A percentile compares a stretch with the other conserved stretches of the same genome.
Evolutionary conservation across 148 eudicot species (phyloP).

Genomic region (Rhododendron ovatum): DNA sequence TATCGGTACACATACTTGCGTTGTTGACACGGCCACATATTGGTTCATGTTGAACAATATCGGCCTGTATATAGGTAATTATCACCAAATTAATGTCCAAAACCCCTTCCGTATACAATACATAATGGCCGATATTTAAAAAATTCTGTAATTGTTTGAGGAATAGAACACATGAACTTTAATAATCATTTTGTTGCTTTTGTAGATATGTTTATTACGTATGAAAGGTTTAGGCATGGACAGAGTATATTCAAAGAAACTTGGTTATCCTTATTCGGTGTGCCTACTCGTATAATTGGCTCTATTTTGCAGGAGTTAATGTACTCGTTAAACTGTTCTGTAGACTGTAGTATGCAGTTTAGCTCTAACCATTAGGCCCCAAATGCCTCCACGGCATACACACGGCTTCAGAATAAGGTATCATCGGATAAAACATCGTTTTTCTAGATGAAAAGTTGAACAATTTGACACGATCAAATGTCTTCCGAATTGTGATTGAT

Average conservation of each 20-base stretch:
- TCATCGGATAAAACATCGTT: not conserved
- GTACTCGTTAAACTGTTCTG: not conserved
- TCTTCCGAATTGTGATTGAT: constrained; percentile 10
- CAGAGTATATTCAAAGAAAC: not conserved
- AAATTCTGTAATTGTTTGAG: not conserved
- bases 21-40: not conserved
- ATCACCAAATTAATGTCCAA: not conserved
- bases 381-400: not conserved
- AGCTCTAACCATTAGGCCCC: not conserved
- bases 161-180: not conserved
- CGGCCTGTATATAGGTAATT: not conserved
- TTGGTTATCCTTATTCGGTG: not conserved
- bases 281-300: not conserved
- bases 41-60: not conserved
- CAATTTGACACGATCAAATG: not conserved
- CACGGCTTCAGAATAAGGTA: not conserved
- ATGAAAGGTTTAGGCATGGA: not conserved
- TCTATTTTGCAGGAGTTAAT: not conserved
- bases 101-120: not conserved
- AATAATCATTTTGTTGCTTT: not conserved
- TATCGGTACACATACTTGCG: not conserved
- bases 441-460: not conserved
- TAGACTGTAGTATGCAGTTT: not conserved
- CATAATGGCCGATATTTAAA: not conserved
- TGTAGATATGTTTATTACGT: not conserved